Base-by-base conservation (phyloP, 192 early-diverging fungal genomes). In the Oehlia diaphana region DNA sequence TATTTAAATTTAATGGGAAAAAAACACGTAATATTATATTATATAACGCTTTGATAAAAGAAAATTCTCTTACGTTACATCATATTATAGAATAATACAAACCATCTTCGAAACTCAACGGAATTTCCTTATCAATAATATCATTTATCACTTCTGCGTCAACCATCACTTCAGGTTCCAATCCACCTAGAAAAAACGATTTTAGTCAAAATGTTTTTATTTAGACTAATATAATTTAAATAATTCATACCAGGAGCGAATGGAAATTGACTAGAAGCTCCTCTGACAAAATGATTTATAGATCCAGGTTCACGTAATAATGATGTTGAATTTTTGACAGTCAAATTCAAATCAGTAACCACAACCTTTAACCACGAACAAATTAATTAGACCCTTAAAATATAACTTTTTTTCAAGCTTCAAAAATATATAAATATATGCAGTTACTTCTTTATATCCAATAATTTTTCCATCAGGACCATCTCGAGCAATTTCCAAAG, bases 261-360 rank as follows among this genome's bases (percentile, higher is more conserved):
- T 1, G 94, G 95, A 66, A 92, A 86, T 66, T 91, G 88, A 7
- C 89, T 85, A 4, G 90, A 89, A 26, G 83, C 84, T 13, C 95
- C 94, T 16, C 91, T 86, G 1, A 95, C 94, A 78, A 94, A 95
- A 78, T 92, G 87, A n/a, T 86, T 76, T 26, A 84, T 64, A 4
- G 80, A 82, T 1, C 87, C 86, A 71, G 91, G 87, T 16, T 88
- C 87, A 23, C 95, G 86, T 2, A 86, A 81, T 19, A 96, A 87
- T n/a, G 91, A 92, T 0, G 93, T 92, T 26, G 95, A 93, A 76
- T 94, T 94, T 50, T 84, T 87, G 19, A 85, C 84, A 3, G 86
- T 86, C 74, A 89, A 66, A 19, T 76, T 79, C 7, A 79, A 31
- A 35, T 82, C 75, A 0, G 71, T 64, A 6, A 72, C 31, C 16